Base-by-base conservation (phyloP, 768 basidiomycete genomes). In the Macrolepiota fuliginosa region DNA sequence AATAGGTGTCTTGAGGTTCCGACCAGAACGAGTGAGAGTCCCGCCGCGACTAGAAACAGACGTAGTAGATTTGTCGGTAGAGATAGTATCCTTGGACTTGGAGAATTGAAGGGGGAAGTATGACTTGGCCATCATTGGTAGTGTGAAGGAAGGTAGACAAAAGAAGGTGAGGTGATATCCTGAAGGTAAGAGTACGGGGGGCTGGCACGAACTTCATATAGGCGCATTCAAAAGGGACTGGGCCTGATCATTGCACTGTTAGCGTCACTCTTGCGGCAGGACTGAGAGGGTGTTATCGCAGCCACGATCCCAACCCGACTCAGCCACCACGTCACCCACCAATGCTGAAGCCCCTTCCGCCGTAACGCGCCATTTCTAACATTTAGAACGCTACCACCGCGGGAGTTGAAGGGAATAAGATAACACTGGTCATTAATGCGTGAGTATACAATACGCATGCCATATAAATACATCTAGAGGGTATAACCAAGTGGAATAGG, bases 1-100 rank as follows among this genome's bases (percentile, higher is more conserved):
- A 53, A 79, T 71, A 6, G 77, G 76, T 3, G 74, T 74, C 56
- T 54, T 58, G 49, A 62, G 54, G 36, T 47, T 37, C 22, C 39
- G 19, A 7, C 51, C 52, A 17, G 59, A 24, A 35, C 42, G 52
- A 53, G 19, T 9, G 11, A 61, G 19, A 11, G 17, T 15, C 7
- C 35, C 27, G 12, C 22, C 54, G 12, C 60, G 45, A 25, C 53
- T 50, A 27, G 35, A 12, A n/a, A 53, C 17, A 13, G 59, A 61
- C 11, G 59, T 32, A 32, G 36, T 22, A 37, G 54, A 61, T 27
- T 61, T 61, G 40, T 47, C 52, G 42, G 35, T 12, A 15, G 36
- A 42, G 52, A 47, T 25, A 19, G 35, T 35, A 27, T 55, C 45
- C 46, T 55, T 55, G 35, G 53, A 54, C 22, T 49, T 49, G 13